These are phyloP conservation scores for Fagus crenata DNA, from an alignment of 306 rosid genomes.

Conservation along the genomic window DNA sequence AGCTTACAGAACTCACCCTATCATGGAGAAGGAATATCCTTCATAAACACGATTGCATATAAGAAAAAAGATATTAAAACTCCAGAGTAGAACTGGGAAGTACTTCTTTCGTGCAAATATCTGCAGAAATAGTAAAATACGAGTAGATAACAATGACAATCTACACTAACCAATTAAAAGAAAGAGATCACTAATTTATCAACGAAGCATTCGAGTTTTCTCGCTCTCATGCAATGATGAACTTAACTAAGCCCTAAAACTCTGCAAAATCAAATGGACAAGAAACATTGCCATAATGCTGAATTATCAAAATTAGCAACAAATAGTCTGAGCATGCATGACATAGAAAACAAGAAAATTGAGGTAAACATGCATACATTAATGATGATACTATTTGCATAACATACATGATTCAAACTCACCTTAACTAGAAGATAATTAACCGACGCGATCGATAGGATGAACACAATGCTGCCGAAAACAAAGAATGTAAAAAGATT, in stretches of 20 bases:
- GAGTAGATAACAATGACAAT: slow-evolving; percentile 20
- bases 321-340: too few relatives aligned
- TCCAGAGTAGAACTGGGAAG: slow-evolving; percentile 70
- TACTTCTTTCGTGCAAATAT: slow-evolving; percentile 60
- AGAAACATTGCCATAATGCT: not conserved
- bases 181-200: not conserved
- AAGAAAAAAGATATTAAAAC: slow-evolving; percentile 82
- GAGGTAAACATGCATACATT: not conserved
- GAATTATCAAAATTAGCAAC: not conserved
- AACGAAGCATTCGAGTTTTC: not conserved
- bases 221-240: not conserved
- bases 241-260: not conserved
- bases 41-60: slow-evolving; percentile 81
- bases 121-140: slow-evolving; percentile 48
- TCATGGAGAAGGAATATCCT: slow-evolving; percentile 76
- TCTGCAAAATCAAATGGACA: not conserved
- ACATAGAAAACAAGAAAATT: not conserved
- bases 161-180: slow-evolving; percentile 5
- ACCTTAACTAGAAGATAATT: slow-evolving; percentile 89
- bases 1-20: slow-evolving; percentile 72
- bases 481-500: not conserved
- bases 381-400: not conserved
- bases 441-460: slow-evolving; percentile 68
- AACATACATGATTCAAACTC: slow-evolving; percentile 26
- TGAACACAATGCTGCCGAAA: slow-evolving; percentile 57